phyloP scores from a whole-genome alignment of 2,329 filamentous ascomycete species.

The Talaromyces sp. region DNA sequence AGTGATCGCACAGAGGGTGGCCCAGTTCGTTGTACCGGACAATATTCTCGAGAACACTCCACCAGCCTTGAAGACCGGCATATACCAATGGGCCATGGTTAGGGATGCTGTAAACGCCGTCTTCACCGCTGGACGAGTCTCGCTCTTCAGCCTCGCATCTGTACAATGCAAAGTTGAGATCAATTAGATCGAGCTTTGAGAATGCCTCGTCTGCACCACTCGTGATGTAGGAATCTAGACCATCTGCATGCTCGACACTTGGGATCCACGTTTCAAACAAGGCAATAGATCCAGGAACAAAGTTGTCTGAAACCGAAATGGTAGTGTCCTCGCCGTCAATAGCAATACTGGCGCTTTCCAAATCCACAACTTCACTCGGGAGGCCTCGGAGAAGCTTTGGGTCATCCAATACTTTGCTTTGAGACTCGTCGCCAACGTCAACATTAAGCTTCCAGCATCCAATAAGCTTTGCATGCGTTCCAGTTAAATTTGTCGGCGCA shows the following conservation, averaged over 20 bases:
- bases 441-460: constrained; percentile 92
- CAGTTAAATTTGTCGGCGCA: constrained; percentile 71
- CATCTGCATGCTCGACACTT: constrained; percentile 73
- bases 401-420: constrained; percentile 62
- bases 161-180: constrained; percentile 90
- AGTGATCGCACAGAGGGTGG: constrained; percentile 87
- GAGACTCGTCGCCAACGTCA: constrained; percentile 68
- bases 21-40: constrained; percentile 86
- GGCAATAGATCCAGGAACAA: constrained; percentile 90
- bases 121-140: constrained; percentile 70
- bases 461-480: constrained; percentile 78
- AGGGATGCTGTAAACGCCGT: constrained; percentile 87
- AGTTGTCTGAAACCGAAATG: constrained; percentile 74
- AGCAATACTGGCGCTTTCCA: constrained; percentile 70
- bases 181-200: constrained; percentile 66
- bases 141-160: constrained; percentile 85
- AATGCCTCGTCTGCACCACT: constrained; percentile 77
- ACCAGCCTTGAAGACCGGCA: constrained; percentile 97
- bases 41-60: constrained; percentile 82
- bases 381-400: constrained; percentile 70
- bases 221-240: constrained; percentile 81
- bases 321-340: constrained; percentile 68
- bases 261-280: constrained; percentile 96
- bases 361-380: constrained; percentile 72
- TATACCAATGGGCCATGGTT: constrained; percentile 82